Base-by-base conservation (phyloP, 257 asterid genomes). In the Nicotiana knightiana region DNA sequence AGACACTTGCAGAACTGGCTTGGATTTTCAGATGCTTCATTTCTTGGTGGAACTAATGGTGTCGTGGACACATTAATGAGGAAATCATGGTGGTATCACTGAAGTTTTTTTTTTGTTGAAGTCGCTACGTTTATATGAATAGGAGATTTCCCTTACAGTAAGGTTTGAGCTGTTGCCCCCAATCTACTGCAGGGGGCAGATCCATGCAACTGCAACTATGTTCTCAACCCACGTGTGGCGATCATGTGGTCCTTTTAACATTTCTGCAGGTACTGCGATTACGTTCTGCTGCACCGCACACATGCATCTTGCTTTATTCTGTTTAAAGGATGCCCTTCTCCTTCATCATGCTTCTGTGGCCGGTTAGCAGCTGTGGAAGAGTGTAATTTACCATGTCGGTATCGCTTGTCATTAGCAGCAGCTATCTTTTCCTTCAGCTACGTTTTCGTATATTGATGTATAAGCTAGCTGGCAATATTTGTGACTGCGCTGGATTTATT, bases 21-120 rank as follows among this genome's bases (percentile, higher is more conserved):
- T 73, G 79, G 15, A 24, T 46, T 73, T 71, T 73, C 79, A 71
- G 21, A 12, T 48, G 61, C 61, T 73, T 46, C 79, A 73, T 73
- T 48, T 71, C 37, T 35, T 46, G 59, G 15, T 48, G 43, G 61
- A 73, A 46, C 13, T 10, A 67, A 13, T 46, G 4, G 48, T 71
- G 7, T 6, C 35, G 12, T 43, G n/a, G 21, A 70, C 26, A 71
- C 37, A 71, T 71, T 37, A 46, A 71, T 6, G 61, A 46, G 39
- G 61, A 46, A 24, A 2, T 71, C 61, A 46, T 71, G 24, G 13
- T 71, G 59, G 39, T 48, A 6, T 24, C 11, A 46, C 21, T 48
- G 26, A 43, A 35, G 39, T 37, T 37, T 37, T 37, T 37, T 37
- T 39, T 39, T 37, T 37, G 5, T 37, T 37, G 0, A 39, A 37